Base-by-base conservation (phyloP, 768 basidiomycete genomes). In the Tricholoma flavovirens region DNA sequence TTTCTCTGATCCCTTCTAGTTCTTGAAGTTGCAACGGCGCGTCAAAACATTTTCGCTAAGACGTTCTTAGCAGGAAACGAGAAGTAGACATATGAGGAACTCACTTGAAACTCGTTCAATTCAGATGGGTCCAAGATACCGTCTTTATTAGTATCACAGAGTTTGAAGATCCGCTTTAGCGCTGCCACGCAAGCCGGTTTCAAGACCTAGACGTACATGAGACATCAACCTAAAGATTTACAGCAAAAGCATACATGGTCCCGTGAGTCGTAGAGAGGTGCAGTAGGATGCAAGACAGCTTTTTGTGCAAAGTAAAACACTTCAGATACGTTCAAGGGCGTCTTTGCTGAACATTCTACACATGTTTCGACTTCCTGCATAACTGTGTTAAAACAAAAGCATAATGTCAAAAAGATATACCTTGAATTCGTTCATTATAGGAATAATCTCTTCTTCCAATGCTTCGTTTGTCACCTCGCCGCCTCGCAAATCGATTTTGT, bases 351-450 rank as follows among this genome's bases (percentile, higher is more conserved):
- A 66, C 91, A 93, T 73, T 98, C 96, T 29, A 98, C 90, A 65
- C 95, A 98, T 40, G 96, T 98, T 68, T 98, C 95, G 53, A 98
- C 95, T 82, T 98, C 95, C 96, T 98, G 61, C n/a, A 55, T 60
- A 19, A 56, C 43, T 33, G 56, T 52, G 51, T 56, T 59, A 49
- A 49, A 53, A 43, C 30, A 53, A 36, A 46, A 51, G 54, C 30
- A 60, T 21, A 32, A 42, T 36, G 52, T 2, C 24, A 10, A 48
- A 19, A 10, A 3, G 21, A 64, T 73, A 54, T 66, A 87, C 94
- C 83, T 99, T 99, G 84, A 96, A 99, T 71, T 98, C 96, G 62
- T 88, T 86, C 96, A 98, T 99, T 54, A 99, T 93, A 29, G 96
- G 96, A 55, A 90, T 71, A 60, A 98, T 95, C 71, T 98, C 96